Evolutionary conservation across 164 flowering plant genomes (phyloP).

Genomic region (Saururus chinensis): DNA sequence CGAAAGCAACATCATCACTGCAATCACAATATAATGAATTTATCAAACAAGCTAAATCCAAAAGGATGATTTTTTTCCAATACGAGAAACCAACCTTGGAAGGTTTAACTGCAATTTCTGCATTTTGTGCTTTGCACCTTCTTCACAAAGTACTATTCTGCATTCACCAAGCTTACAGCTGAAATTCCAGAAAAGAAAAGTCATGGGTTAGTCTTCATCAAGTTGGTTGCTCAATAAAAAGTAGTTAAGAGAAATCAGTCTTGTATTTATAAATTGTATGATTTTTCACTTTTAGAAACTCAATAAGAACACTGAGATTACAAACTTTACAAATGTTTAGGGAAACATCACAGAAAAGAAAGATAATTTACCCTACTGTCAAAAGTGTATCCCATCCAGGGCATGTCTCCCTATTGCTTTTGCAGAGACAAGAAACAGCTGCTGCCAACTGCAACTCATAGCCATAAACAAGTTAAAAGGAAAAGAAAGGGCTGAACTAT

Average conservation of each 20-base stretch:
- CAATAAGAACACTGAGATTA: not conserved
- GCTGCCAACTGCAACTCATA: slow-evolving; percentile 46
- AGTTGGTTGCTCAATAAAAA: too few species aligned
- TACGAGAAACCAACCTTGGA: slow-evolving; percentile 46
- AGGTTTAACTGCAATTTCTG: slow-evolving; percentile 92
- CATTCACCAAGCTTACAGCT: slow-evolving; percentile 92
- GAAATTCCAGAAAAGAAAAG: slow-evolving; percentile 6
- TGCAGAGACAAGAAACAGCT: slow-evolving; percentile 50
- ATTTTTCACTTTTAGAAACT: too few species aligned
- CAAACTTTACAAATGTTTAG: not conserved
- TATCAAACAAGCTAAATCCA: not conserved
- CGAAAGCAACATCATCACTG: slow-evolving; percentile 96
- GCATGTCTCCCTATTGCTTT: slow-evolving; percentile 61
- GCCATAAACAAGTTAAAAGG: not conserved
- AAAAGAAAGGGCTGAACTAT: too few species aligned
- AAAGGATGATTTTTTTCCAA: not conserved
- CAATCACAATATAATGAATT: slow-evolving; percentile 3
- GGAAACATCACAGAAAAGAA: not conserved
- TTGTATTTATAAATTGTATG: too few species aligned
- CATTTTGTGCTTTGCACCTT: slow-evolving; percentile 70
- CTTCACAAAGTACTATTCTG: slow-evolving; percentile 73
- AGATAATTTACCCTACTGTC: slow-evolving; percentile 46
- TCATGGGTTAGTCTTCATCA: not conserved
- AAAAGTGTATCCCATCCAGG: slow-evolving; percentile 81
- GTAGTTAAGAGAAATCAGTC: too few species aligned